Conservation (phyloP, 2,329 filamentous ascomycete genomes). For the Fusarium coicis region DNA sequence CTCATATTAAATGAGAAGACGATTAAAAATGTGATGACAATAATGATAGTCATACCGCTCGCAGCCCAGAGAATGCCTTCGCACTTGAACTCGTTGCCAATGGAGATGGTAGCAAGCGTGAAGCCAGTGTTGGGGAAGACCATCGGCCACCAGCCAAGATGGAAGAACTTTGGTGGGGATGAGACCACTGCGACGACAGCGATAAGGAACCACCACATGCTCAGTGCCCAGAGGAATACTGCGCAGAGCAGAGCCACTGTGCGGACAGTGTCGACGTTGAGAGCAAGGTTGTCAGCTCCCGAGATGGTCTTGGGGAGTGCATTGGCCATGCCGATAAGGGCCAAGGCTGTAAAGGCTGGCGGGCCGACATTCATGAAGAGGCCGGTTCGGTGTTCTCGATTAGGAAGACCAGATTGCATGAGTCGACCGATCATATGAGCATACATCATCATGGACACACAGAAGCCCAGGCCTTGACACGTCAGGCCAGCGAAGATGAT, state of each 20-base stretch:
- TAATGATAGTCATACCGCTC: constrained; percentile 62
- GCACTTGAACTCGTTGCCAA: constrained; percentile 61
- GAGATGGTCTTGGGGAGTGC: constrained; percentile 57
- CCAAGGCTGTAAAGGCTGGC: constrained; percentile 76
- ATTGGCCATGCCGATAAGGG: constrained; percentile 73
- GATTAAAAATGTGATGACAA: constrained; percentile 56
- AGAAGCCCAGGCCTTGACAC: constrained; percentile 76
- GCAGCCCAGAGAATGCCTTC: constrained; percentile 59
- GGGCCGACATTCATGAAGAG: constrained; percentile 84
- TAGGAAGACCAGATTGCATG: constrained; percentile 73
- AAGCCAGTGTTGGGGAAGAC: constrained; percentile 72
- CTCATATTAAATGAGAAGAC: constrained; percentile 56
- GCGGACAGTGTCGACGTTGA: constrained; percentile 57
- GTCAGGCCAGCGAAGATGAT: constrained; percentile 75
- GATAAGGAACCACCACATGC: constrained; percentile 66
- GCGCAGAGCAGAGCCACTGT: constrained; percentile 60
- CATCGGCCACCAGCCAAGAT: constrained; percentile 73
- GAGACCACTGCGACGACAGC: constrained; percentile 49
- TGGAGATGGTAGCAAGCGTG: constrained; percentile 65
- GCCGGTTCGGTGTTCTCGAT: constrained; percentile 70
- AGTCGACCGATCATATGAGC: constrained; percentile 76
- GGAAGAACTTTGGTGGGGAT: constrained; percentile 61
- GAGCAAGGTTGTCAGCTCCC: constrained; percentile 53
- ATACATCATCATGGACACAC: constrained; percentile 78
- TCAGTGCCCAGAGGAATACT: constrained; percentile 73